Base-by-base conservation (phyloP, 257 asterid species). In the Ajuga chamaepitys region DNA sequence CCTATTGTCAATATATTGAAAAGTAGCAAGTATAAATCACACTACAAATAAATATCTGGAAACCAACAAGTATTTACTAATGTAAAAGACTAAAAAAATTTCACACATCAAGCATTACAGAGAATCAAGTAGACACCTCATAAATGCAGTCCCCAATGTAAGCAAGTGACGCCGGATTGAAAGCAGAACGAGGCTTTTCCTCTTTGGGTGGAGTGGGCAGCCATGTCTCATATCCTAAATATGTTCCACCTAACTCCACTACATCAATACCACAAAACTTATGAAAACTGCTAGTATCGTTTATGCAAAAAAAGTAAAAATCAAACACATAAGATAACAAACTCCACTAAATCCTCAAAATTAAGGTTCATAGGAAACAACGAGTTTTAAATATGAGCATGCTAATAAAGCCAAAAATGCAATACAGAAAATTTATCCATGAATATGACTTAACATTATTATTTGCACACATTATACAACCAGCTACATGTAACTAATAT, bases 131-230 rank as follows among this genome's bases (percentile, higher is more conserved):
- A 40, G 66, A 17, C 16, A 88, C 97, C 97, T 89, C 98, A 9
- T 83, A 89, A 65, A 93, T 87, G 82, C 98, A 77, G 78, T 93
- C 97, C 50, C 96, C 98, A 55, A 93, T 72, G 57, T 89, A 93
- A 73, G 98, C 98, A 57, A 89, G 81, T 10, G 95, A 79, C 17
- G 94, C 98, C 1, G 98, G 94, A 72, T 89, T 93, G 64, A 85
- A 80, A 52, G 80, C 78, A 1, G 98, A 85, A 37, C 96, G 93
- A 55, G 98, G 96, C 79, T 89, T 93, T 81, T 87, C 88, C 72
- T 80, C 91, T 73, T 78, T 86, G 0, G 95, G 98, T 18, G 97
- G 80, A 62, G 65, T 75, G 28, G 97, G 97, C 65, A 85, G 38
- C 97, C 98, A 89, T 59, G 85, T 79, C 44, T 93, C 98, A 12